A percentile compares a stretch with the other conserved stretches of the same genome.
Evolutionary conservation across 495 filamentous ascomycete genomes (phyloP).

Genomic region (Daldinia decipiens): DNA sequence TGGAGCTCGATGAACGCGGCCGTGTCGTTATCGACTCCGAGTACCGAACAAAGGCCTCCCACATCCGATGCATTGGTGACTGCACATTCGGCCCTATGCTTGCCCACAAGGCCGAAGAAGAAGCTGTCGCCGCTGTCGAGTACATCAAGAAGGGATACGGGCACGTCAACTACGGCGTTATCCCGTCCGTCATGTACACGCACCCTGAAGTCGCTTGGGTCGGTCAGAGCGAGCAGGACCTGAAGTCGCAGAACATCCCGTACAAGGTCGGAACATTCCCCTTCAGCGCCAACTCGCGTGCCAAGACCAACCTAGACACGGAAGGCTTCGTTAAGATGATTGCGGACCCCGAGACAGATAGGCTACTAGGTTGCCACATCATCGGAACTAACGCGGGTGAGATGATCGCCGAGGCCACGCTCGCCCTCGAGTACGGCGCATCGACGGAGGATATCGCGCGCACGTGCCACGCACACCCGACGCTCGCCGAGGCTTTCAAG

Average conservation of each 20-base stretch:
- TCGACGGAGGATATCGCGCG: slow-evolving; percentile 94
- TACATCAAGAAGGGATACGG: slow-evolving; percentile 97
- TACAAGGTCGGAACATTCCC: slow-evolving; percentile 95
- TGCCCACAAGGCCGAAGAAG: slow-evolving; percentile 99
- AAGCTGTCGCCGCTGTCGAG: slow-evolving; percentile 92
- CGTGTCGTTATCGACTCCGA: slow-evolving; percentile 96
- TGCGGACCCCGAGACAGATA: slow-evolving; percentile 94
- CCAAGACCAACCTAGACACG: slow-evolving; percentile 98
- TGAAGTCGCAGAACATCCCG: slow-evolving; percentile 87
- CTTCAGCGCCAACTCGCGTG: slow-evolving; percentile 95
- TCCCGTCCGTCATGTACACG: slow-evolving; percentile 99
- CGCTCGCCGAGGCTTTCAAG: slow-evolving; percentile 97
- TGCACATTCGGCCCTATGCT: slow-evolving; percentile 99
- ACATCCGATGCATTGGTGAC: slow-evolving; percentile 97
- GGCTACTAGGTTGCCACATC: slow-evolving; percentile 95
- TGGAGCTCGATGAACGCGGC: slow-evolving; percentile 93
- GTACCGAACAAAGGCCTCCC: slow-evolving; percentile 95
- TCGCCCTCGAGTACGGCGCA: slow-evolving; percentile 96
- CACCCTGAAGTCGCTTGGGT: slow-evolving; percentile 99
- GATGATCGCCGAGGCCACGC: slow-evolving; percentile 98
- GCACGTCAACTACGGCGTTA: slow-evolving; percentile 98
- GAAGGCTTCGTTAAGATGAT: slow-evolving; percentile 98
- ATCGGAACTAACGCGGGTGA: slow-evolving; percentile 95
- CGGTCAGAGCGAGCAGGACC: slow-evolving; percentile 94
- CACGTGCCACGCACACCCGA: slow-evolving; percentile 97